phyloP scores from a whole-genome alignment of 140 eudicot genomes.

The Cichorium intybus region DNA sequence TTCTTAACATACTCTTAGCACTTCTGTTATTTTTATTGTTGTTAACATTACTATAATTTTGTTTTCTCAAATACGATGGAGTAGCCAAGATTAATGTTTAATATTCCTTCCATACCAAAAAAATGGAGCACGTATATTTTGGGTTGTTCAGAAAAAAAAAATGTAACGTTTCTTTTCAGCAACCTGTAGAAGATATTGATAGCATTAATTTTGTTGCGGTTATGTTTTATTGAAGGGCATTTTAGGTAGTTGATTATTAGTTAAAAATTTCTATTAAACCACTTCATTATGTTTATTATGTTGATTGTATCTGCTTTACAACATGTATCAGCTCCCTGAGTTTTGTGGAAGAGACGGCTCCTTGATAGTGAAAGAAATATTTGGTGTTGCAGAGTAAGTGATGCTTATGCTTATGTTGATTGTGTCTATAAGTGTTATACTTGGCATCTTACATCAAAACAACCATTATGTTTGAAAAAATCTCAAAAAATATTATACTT shows the following conservation, averaged over 20 bases:
- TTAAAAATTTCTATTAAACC: neutral
- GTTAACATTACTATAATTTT: no score
- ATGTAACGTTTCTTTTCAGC: no score
- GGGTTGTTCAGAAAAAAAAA: no score
- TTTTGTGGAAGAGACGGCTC: constrained; percentile 82
- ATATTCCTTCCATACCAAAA: no score
- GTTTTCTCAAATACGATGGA: no score
- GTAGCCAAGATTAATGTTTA: no score
- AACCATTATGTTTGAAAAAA: no score
- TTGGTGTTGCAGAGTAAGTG: constrained; percentile 96
- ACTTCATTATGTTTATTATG: neutral
- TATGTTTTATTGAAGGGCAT: neutral
- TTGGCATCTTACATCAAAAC: no score
- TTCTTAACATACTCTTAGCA: neutral
- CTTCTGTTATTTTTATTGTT: no score
- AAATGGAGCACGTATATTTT: no score
- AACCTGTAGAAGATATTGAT: neutral
- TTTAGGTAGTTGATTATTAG: neutral
- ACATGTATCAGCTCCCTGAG: constrained; percentile 70
- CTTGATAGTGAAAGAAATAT: constrained; percentile 80
- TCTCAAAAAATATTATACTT: no score
- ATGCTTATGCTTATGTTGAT: constrained; percentile 3
- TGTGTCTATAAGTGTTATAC: no score
- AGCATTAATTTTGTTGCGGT: neutral
- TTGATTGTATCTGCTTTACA: constrained; percentile 14